Conservation (phyloP, 176 grass and related monocot species). For the Triticum timopheevii region DNA sequence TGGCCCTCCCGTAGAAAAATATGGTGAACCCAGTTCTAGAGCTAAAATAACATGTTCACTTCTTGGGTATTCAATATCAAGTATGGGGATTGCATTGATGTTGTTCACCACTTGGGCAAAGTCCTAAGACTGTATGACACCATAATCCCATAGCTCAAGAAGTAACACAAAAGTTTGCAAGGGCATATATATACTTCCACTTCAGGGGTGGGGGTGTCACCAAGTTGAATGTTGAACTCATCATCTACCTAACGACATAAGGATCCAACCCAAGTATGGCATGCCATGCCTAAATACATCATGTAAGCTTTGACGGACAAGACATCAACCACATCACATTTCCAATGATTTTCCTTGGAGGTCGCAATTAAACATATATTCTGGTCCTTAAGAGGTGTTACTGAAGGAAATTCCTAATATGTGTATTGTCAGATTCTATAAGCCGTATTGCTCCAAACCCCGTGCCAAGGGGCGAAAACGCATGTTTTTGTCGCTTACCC, state of each 20-base stretch:
- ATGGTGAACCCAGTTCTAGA: background rate
- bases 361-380: background rate
- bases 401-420: background rate
- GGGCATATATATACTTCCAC: background rate
- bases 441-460: background rate
- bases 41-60: background rate
- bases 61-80: no score
- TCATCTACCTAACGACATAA: background rate
- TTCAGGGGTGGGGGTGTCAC: background rate
- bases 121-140: background rate
- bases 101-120: background rate
- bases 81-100: background rate
- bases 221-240: background rate
- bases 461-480: background rate
- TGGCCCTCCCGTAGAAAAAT: background rate
- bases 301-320: background rate
- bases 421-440: background rate
- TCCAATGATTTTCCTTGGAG: background rate
- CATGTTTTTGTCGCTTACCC: background rate
- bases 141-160: background rate
- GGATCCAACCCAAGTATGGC: background rate
- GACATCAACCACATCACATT: background rate
- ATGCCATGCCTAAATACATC: background rate
- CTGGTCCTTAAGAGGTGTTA: background rate
- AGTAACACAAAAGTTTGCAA: background rate